Evolutionary conservation across 768 basidiomycete species (phyloP).

Genomic region (Tulasnella sp.): DNA sequence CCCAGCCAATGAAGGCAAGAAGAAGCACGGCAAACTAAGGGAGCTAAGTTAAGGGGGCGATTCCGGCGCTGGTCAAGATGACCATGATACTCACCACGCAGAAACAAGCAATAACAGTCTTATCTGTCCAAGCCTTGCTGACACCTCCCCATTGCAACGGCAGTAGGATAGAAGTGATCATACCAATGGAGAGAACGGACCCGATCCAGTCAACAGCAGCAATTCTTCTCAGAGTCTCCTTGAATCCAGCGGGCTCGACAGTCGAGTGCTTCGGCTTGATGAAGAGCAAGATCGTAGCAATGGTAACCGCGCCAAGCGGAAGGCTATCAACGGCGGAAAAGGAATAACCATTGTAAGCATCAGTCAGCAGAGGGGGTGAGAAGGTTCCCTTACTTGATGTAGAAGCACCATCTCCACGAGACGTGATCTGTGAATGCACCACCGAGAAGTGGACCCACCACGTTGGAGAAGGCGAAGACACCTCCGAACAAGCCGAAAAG

Average conservation of each 20-base stretch:
- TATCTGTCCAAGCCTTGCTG: constrained; percentile 51
- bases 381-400: constrained; percentile 43
- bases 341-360: neutral
- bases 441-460: constrained; percentile 54
- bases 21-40: constrained; percentile 23
- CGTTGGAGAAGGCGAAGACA: constrained; percentile 50
- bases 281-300: constrained; percentile 37
- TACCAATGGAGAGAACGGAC: constrained; percentile 9
- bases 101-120: constrained; percentile 43
- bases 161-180: constrained; percentile 41
- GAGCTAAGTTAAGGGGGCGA: neutral
- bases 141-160: constrained; percentile 57
- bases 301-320: constrained; percentile 37
- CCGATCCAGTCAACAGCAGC: constrained; percentile 32
- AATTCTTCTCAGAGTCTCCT: neutral
- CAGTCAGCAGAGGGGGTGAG: neutral
- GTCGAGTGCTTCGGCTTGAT: constrained; percentile 32
- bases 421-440: constrained; percentile 52
- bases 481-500: constrained; percentile 27
- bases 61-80: neutral
- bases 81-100: constrained; percentile 15
- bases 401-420: constrained; percentile 55
- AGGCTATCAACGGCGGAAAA: neutral
- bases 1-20: constrained; percentile 38
- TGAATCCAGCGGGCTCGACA: neutral